These are phyloP conservation scores for Rubus idaeus DNA, from an alignment of 306 rosid species.

Conservation along the genomic window DNA sequence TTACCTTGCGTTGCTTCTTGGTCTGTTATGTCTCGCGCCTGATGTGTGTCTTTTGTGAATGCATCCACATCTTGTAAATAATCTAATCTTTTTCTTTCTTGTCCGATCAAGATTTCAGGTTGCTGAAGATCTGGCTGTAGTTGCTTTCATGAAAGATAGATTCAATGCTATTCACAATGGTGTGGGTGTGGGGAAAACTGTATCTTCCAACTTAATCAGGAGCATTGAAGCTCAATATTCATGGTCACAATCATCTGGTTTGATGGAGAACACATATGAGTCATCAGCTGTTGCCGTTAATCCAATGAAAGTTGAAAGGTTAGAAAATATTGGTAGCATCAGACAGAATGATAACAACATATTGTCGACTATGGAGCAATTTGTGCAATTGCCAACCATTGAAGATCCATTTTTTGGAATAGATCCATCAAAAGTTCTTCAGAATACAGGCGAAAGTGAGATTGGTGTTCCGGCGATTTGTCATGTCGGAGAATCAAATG, in stretches of 20 bases:
- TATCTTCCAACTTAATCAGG: conserved; percentile 24
- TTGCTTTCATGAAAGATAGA: conserved; percentile 54
- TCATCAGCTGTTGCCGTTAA: conserved; percentile 32
- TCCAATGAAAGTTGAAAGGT: conserved; percentile 36
- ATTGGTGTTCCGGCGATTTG: conserved; percentile 23
- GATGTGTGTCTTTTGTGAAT: background rate
- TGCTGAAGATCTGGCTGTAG: conserved; percentile 62
- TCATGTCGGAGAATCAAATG: conserved; percentile 21
- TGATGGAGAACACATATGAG: conserved; percentile 40
- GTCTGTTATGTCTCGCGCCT: background rate
- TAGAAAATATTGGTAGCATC: conserved; percentile 28
- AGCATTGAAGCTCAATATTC: conserved; percentile 37
- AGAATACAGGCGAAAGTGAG: conserved; percentile 30
- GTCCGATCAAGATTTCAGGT: conserved; percentile 53
- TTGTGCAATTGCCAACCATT: conserved; percentile 25
- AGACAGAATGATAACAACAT: conserved; percentile 20
- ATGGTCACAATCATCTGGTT: conserved; percentile 32
- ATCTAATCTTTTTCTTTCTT: conserved; percentile 31
- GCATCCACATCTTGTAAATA: background rate
- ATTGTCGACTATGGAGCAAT: conserved; percentile 27
- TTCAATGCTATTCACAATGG: conserved; percentile 39
- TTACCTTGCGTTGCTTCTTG: background rate
- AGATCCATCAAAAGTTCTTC: conserved; percentile 21
- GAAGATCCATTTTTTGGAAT: conserved; percentile 33
- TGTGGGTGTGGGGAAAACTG: conserved; percentile 26